These are phyloP conservation scores for Penicillium angulare DNA, from an alignment of 495 filamentous ascomycete genomes.

Conservation along the genomic window DNA sequence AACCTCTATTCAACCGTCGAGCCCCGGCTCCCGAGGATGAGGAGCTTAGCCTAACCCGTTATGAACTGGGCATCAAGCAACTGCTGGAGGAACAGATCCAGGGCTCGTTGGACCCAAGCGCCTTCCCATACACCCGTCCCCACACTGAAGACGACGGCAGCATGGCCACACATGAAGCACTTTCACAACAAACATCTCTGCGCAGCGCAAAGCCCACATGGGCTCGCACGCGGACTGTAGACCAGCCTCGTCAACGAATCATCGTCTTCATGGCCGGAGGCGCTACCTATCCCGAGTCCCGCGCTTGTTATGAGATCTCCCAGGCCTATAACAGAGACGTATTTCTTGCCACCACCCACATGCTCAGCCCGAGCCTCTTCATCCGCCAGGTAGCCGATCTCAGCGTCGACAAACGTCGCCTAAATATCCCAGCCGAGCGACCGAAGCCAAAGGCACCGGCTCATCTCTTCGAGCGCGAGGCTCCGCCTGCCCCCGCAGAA, in stretches of 20 bases:
- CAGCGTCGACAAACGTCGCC: conserved; percentile 64
- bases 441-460: conserved; percentile 78
- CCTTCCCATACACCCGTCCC: conserved; percentile 82
- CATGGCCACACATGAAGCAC: conserved; percentile 47
- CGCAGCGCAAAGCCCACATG: conserved; percentile 90
- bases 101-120: conserved; percentile 51
- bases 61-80: conserved; percentile 55
- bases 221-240: conserved; percentile 75
- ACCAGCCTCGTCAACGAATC: conserved; percentile 84
- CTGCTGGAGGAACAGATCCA: conserved; percentile 68
- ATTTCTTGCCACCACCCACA: conserved; percentile 89
- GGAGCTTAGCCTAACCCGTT: conserved; percentile 53
- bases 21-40: conserved; percentile 46
- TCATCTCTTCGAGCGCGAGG: conserved; percentile 81
- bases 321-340: conserved; percentile 69
- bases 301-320: conserved; percentile 86
- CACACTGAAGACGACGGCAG: conserved; percentile 63
- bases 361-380: conserved; percentile 79
- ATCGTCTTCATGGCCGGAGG: conserved; percentile 97
- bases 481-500: conserved; percentile 42
- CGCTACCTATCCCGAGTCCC: conserved; percentile 85
- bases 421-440: conserved; percentile 79
- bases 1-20: conserved; percentile 67
- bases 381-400: conserved; percentile 79
- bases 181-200: conserved; percentile 70